Evolutionary conservation across 768 basidiomycete species (phyloP), one percentile per base, ranked within the genome.

Genomic region (Auricularia heimuer): DNA sequence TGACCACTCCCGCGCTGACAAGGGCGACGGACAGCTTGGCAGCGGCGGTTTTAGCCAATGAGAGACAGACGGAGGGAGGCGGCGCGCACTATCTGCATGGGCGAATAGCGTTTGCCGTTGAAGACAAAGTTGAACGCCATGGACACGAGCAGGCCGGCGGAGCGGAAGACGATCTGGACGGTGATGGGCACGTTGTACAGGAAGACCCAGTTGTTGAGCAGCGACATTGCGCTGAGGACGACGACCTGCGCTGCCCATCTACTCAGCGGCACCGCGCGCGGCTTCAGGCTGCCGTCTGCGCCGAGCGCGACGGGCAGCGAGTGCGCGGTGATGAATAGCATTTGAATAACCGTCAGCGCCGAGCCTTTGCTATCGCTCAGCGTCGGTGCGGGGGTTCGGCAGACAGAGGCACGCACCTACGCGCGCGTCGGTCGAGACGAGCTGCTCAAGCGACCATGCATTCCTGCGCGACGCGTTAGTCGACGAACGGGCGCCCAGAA

Each of bases 131-230:
- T 60, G 56, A 60, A 60, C 56, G 51, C 11, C 36, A 56, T 3
- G 29, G 18, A 14, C 24, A n/a, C 10, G 7, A 8, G 70, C 77
- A 64, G 63, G 87, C 91, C 90, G 47, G 89, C 90, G 62, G 90
- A 92, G 44, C 92, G 84, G 73, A 93, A 91, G 34, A 94, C 85
- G 68, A 94, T 93, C 68, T 91, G 84, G 3, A 94, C 76, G 1
- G 89, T 85, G 58, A 92, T 77, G 3, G 90, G 91, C 0, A 93
- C 87, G 61, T 85, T 77, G 72, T 84, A 90, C 0, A 85, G 86
- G 71, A 87, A 92, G 1, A 87, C 89, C 84, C 85, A 87, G 72
- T 92, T 93, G 72, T 92, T 92, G 69, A 94, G 72, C 62, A 92
- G 73, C 16, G 87, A 86, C 42, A 88, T 83, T 12, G 81, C 78